Evolutionary conservation across 139 green algal species (phyloP), one percentile per base, ranked within the genome.

Genomic region (Monoraphidium neglectum): DNA sequence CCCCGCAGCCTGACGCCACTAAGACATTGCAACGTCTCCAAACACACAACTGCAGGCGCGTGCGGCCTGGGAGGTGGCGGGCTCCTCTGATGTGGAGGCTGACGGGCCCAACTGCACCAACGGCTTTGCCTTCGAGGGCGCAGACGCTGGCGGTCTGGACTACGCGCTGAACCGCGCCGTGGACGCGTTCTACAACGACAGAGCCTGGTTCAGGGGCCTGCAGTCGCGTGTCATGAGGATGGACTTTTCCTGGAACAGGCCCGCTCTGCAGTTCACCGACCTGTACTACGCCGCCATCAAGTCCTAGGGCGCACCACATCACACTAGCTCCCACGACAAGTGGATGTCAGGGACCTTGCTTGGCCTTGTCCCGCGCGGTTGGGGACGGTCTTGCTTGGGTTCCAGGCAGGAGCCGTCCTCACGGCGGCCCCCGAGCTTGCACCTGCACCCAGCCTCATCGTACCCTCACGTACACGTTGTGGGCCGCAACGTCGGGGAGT

Each of bases 241-340:
- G 65, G 95, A 99, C 86, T 99, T 93, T 93, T 90, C 69, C 70
- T 99, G 96, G 96, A 92, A 92, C 78, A 80, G 85, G 24, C 96
- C 96, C 2, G 95, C 93, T 3, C 76, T 97, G 12, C 94, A 98
- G 70, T 99, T 99, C 82, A 89, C 99, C 23, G 96, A 99, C 82
- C 87, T 99, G 0, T 99, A 99, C 82, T 92, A 96, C 78, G 77
- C 76, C 15, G 89, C 90, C 12, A 74, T 85, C 18, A 95, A 93
- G 82, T 15, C 18, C 2, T 82, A 46, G 53, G 68, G 67, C 26
- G 46, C 23, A 30, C n/a, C n/a, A n/a, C n/a, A n/a, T n/a, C n/a
- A n/a, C n/a, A n/a, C n/a, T n/a, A n/a, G n/a, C n/a, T n/a, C n/a
- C n/a, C n/a, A n/a, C n/a, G n/a, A n/a, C n/a, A n/a, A n/a, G n/a